Evolutionary conservation across 345 rosid species (phyloP).

Genomic region (Eucalyptus pumila): DNA sequence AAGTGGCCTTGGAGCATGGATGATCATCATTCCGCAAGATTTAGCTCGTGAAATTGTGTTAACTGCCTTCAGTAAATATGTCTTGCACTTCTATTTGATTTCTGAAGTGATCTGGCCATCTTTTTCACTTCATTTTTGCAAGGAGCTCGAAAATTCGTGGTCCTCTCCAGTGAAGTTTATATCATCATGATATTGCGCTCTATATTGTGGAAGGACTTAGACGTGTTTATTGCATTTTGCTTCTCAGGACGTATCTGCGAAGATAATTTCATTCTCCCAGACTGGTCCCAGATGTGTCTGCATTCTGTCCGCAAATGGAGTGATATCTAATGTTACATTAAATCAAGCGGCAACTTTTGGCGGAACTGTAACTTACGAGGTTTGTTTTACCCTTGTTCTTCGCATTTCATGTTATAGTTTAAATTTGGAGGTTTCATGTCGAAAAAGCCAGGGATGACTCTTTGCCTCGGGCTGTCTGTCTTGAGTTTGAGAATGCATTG

Average conservation of each 20-base stretch:
- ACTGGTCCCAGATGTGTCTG: constrained; percentile 51
- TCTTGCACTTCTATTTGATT: not conserved
- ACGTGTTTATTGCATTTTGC: not conserved
- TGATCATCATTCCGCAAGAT: not conserved
- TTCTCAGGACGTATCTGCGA: constrained; percentile 49
- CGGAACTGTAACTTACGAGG: constrained; percentile 74
- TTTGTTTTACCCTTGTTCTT: constrained; percentile 1
- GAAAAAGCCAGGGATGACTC: not conserved
- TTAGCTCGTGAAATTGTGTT: not conserved
- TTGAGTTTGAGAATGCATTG: not conserved
- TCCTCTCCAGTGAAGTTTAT: not conserved
- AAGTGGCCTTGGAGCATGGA: not conserved
- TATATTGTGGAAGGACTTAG: not conserved
- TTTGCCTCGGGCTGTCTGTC: not conserved
- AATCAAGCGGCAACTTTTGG: constrained; percentile 56
- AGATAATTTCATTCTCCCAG: constrained; percentile 65
- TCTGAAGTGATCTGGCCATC: not conserved
- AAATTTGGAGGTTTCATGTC: not conserved
- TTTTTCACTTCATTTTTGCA: not conserved
- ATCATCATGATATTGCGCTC: not conserved
- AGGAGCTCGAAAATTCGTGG: not conserved
- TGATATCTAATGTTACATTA: constrained; percentile 63
- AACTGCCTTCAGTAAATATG: not conserved
- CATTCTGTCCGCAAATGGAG: constrained; percentile 59
- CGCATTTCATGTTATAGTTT: not conserved